These are phyloP conservation scores for Chondrus crispus DNA, from an alignment of 23 red algal genomes.

Conservation along the genomic window DNA sequence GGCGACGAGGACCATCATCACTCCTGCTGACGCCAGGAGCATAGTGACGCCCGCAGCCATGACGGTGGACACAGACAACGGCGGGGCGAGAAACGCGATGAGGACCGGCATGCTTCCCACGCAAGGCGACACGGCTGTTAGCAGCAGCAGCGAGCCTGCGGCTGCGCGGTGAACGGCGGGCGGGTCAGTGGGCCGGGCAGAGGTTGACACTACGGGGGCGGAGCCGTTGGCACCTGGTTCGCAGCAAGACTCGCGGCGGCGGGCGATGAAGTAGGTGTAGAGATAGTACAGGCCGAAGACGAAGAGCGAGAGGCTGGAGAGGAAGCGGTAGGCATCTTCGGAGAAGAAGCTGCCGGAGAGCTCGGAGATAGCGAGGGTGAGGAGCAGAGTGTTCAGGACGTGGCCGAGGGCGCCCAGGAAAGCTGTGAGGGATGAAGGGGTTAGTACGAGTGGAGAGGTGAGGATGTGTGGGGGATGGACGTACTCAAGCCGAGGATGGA, in stretches of 20 bases:
- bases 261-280: neutral
- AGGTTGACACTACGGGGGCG: neutral
- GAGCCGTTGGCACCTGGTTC: neutral
- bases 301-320: conserved; percentile 19
- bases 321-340: conserved; percentile 11
- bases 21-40: conserved; percentile 19
- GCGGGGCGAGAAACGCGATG: conserved; percentile 31
- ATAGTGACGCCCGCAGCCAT: neutral
- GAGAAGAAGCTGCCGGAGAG: conserved; percentile 21
- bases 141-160: conserved; percentile 26
- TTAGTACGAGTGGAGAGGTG: no score
- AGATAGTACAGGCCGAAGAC: conserved; percentile 40
- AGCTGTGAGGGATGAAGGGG: conserved; percentile 5
- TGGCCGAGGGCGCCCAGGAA: conserved; percentile 35
- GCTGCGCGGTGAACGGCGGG: conserved; percentile 28
- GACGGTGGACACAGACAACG: conserved; percentile 9
- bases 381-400: conserved; percentile 13
- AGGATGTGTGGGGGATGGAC: no score
- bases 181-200: neutral
- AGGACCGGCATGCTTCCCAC: conserved; percentile 59
- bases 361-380: conserved; percentile 36
- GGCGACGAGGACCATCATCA: conserved; percentile 21
- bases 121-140: conserved; percentile 46
- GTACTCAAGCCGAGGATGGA: conserved; percentile 15
- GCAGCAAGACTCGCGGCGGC: neutral